A percentile compares a stretch with the other conserved stretches of the same genome.
Evolutionary conservation across 192 early-diverging fungal species (phyloP).

Genomic region (Linnemannia elongata): DNA sequence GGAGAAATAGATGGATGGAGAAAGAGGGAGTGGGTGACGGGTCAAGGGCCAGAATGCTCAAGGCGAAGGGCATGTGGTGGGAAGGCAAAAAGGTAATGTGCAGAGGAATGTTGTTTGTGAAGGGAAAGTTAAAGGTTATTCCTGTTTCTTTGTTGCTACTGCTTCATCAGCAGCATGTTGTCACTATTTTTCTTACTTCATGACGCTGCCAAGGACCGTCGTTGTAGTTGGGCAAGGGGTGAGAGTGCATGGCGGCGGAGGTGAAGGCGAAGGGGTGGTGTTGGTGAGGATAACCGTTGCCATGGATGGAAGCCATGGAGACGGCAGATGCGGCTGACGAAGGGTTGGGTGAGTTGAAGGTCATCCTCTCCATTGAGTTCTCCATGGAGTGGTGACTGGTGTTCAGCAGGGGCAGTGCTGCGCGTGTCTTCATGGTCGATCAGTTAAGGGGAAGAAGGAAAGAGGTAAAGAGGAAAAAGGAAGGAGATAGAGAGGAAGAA

Average conservation of each 20-base stretch:
- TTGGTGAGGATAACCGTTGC: not conserved
- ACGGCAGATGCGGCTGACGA: constrained; percentile 19
- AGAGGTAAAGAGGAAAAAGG: not conserved
- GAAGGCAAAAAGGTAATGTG: not conserved
- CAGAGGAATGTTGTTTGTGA: not conserved
- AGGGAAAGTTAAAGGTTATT: not conserved
- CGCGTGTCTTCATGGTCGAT: constrained; percentile 30
- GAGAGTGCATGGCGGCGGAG: not conserved
- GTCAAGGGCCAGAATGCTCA: not conserved
- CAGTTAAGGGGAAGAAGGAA: not conserved
- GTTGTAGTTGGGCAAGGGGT: not conserved
- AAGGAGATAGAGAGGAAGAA: not conserved
- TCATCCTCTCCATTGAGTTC: constrained; percentile 39
- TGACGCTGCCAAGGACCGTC: constrained; percentile 51
- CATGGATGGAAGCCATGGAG: constrained; percentile 22
- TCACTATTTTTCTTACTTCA: constrained; percentile 29
- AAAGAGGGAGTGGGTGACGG: not conserved
- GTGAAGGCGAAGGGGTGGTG: constrained; percentile 3
- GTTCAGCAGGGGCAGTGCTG: constrained; percentile 38
- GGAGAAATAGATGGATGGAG: not conserved
- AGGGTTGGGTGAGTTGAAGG: constrained; percentile 29
- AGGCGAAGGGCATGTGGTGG: not conserved
- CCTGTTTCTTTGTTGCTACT: not conserved
- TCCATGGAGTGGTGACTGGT: constrained; percentile 42
- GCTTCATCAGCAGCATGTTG: not conserved